Conservation (phyloP, 2,329 filamentous ascomycete species). For the Fusarium paranaense region DNA sequence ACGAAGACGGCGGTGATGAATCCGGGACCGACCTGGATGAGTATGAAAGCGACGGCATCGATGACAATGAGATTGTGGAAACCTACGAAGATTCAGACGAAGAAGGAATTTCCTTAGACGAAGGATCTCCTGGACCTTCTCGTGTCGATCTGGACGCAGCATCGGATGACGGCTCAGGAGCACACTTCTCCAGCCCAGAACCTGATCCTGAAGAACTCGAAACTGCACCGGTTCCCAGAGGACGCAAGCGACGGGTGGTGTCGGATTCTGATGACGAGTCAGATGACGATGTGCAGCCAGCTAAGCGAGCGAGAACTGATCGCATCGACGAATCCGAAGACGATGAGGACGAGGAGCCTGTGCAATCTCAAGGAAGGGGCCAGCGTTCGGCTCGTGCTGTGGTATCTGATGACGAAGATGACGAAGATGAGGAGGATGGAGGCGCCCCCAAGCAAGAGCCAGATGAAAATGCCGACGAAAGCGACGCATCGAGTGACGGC, state of each 20-base stretch:
- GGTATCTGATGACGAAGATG: constrained; percentile 29
- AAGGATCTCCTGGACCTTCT: not conserved
- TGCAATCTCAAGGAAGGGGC: not conserved
- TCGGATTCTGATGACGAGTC: constrained; percentile 49
- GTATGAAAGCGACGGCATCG: constrained; percentile 56
- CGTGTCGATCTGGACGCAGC: constrained; percentile 10
- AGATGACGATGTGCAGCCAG: constrained; percentile 26
- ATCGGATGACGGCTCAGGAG: constrained; percentile 20
- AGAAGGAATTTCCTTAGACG: constrained; percentile 38
- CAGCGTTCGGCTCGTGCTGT: constrained; percentile 1
- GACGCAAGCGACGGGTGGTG: constrained; percentile 46
- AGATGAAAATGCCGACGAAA: not conserved
- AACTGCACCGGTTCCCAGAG: constrained; percentile 17
- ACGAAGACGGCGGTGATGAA: constrained; percentile 28
- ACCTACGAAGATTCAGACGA: constrained; percentile 42
- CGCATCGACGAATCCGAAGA: constrained; percentile 38
- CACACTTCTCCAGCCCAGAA: constrained; percentile 49
- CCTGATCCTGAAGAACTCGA: constrained; percentile 30
- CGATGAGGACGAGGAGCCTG: constrained; percentile 26
- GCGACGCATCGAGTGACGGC: not conserved
- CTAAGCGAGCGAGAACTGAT: constrained; percentile 41
- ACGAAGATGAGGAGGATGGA: constrained; percentile 34
- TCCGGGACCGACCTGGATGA: constrained; percentile 40
- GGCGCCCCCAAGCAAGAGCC: constrained; percentile 11
- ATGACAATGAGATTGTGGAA: constrained; percentile 49